phyloP scores from a whole-genome alignment of 805 yeast species.

The Starmerella bacillaris region DNA sequence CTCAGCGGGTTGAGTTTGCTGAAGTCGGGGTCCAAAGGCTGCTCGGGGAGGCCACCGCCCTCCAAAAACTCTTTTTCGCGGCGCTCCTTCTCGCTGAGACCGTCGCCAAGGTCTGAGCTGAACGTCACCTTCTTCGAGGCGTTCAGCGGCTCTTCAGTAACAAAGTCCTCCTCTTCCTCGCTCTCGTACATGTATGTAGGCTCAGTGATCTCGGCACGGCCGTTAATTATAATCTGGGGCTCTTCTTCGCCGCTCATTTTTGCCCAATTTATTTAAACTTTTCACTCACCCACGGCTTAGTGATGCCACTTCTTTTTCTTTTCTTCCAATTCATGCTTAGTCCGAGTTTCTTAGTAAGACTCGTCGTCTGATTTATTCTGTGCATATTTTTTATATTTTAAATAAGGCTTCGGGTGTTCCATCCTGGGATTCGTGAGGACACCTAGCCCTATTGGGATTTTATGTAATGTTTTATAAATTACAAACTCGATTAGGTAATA shows the following conservation, averaged over 20 bases:
- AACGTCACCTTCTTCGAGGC: slow-evolving; percentile 58
- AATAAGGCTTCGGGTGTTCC: no score
- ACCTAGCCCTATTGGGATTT: no score
- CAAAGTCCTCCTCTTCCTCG: slow-evolving; percentile 18
- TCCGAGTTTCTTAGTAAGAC: no score
- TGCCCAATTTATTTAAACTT: no score
- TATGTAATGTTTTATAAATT: no score
- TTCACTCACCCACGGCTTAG: no score
- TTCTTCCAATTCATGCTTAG: no score
- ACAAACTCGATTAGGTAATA: no score
- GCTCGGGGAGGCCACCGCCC: slow-evolving; percentile 97
- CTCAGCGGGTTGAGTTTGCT: slow-evolving; percentile 65
- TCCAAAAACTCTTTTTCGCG: slow-evolving; percentile 79
- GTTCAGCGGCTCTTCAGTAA: slow-evolving; percentile 9
- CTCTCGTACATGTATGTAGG: slow-evolving; percentile 30
- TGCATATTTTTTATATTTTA: no score
- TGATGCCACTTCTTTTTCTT: no score
- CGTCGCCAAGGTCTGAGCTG: slow-evolving; percentile 39
- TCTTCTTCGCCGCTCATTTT: slow-evolving; percentile 23
- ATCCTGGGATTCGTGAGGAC: no score
- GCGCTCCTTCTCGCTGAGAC: slow-evolving; percentile 49
- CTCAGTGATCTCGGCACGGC: slow-evolving; percentile 31
- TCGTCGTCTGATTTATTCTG: no score
- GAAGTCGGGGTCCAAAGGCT: slow-evolving; percentile 80
- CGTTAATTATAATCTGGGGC: slow-evolving; percentile 68